phyloP scores from a whole-genome alignment of 805 yeast genomes.

The Wickerhamomyces mucosus region DNA sequence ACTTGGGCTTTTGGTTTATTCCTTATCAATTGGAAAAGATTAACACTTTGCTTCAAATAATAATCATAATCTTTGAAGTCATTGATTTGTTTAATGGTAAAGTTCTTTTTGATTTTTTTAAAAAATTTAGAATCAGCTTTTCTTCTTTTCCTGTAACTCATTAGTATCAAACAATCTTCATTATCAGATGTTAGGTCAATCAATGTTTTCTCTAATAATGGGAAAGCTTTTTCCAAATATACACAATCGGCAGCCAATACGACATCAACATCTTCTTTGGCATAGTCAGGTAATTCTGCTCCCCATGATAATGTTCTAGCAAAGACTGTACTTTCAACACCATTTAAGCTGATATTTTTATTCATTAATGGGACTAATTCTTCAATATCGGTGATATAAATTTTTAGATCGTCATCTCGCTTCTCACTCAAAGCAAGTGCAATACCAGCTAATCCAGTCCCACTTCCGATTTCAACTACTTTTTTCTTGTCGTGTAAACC shows the following conservation, averaged over 20 bases:
- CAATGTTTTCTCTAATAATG: slow-evolving; percentile 38
- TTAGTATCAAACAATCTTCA: slow-evolving; percentile 32
- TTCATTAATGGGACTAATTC: slow-evolving; percentile 38
- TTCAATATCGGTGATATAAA: slow-evolving; percentile 41
- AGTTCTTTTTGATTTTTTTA: slow-evolving; percentile 23
- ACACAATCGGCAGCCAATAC: slow-evolving; percentile 55
- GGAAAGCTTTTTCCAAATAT: slow-evolving; percentile 44
- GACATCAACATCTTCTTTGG: slow-evolving; percentile 29
- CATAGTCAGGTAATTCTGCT: slow-evolving; percentile 27
- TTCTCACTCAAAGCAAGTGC: slow-evolving; percentile 21
- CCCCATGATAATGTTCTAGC: slow-evolving; percentile 40
- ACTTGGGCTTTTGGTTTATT: no score
- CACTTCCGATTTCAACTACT: slow-evolving; percentile 46
- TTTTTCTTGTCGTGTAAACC: slow-evolving; percentile 15
- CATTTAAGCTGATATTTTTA: slow-evolving; percentile 33
- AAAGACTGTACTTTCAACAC: slow-evolving; percentile 24
- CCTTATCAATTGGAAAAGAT: slow-evolving; percentile 29
- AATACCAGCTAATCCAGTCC: slow-evolving; percentile 48
- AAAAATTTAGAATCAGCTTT: slow-evolving; percentile 30
- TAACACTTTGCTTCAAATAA: slow-evolving; percentile 31
- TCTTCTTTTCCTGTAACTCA: slow-evolving; percentile 47
- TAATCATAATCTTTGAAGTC: slow-evolving; percentile 25
- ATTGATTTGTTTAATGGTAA: slow-evolving; percentile 21
- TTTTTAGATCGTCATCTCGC: slow-evolving; percentile 21
- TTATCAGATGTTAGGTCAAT: slow-evolving; percentile 30